Base-by-base conservation (phyloP, 768 basidiomycete genomes). In the Lentinula sp. region DNA sequence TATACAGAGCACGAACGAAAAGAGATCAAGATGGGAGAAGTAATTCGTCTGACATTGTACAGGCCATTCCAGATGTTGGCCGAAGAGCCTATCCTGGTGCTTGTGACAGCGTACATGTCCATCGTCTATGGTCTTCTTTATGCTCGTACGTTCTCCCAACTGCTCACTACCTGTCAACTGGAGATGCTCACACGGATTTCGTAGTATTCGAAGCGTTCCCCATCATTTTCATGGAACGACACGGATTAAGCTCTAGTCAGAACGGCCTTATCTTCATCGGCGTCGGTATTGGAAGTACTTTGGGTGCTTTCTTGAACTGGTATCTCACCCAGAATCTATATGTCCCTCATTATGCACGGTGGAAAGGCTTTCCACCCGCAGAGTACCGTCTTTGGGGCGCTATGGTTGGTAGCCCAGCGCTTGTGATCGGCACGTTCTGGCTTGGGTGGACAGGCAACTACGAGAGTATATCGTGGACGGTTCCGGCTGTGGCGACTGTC, bases 81-180 rank as follows among this genome's bases (percentile, higher is more conserved):
- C 60, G 71, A 66, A 7, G 85, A 86, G 65, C 80, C 81, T 0
- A 81, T 84, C 65, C 67, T 85, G 10, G 61, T 84, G 4, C 71
- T 75, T 13, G 70, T 80, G 18, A 79, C 81, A 0, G 32, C 80
- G 10, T 86, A 85, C 69, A 31, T 45, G 10, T 61, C 81, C 75
- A 76, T 84, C 55, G 67, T 83, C 42, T 82, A 78, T 46, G 79
- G 80, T 13, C 73, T 78, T 52, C 62, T 82, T 23, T 87, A 86
- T 68, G 80, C 78, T 55, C 72, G 84, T 84, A 66, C 63, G 84
- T 74, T 56, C 18, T n/a, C n/a, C 13, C 43, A 48, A 23, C 7
- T 59, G 37, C 15, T 28, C 28, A 28, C 66, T 23, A 63, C 4
- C 50, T 56, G 15, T 42, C 59, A 62, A 73, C 83, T 84, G 66